phyloP scores from a whole-genome alignment of 1,284 basidiomycete genomes.

The Cryptococcus sp. region DNA sequence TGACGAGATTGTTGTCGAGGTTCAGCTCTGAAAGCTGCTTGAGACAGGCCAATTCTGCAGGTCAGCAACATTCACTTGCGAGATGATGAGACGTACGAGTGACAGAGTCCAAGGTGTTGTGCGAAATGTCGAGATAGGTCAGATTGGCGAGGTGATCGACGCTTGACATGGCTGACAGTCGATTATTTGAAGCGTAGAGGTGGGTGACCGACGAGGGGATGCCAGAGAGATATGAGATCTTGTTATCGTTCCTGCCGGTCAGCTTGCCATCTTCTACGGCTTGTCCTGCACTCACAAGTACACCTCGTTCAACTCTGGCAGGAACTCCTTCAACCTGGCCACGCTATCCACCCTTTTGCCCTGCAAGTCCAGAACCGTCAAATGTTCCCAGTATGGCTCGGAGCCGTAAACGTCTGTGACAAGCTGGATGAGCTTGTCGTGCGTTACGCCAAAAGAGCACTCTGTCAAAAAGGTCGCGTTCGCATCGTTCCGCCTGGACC shows the following conservation, averaged over 20 bases:
- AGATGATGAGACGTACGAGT: conserved; percentile 57
- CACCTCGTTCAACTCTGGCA: conserved; percentile 75
- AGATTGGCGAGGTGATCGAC: conserved; percentile 81
- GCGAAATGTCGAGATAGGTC: conserved; percentile 83
- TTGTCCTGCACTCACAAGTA: conserved; percentile 58
- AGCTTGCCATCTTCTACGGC: neutral
- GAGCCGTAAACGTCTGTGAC: conserved; percentile 95
- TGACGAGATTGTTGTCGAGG: conserved; percentile 77
- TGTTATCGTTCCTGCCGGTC: conserved; percentile 67
- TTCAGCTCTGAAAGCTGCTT: conserved; percentile 81
- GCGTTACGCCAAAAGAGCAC: conserved; percentile 88
- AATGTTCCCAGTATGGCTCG: conserved; percentile 86
- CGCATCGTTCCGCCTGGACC: conserved; percentile 1
- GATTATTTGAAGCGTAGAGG: conserved; percentile 73
- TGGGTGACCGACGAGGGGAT: conserved; percentile 70
- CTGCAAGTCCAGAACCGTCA: conserved; percentile 71
- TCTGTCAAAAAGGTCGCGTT: conserved; percentile 79
- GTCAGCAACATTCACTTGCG: conserved; percentile 4
- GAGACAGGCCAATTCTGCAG: conserved; percentile 71
- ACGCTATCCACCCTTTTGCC: conserved; percentile 78
- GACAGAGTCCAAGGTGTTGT: conserved; percentile 81
- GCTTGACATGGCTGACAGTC: conserved; percentile 79
- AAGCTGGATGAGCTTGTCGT: conserved; percentile 81
- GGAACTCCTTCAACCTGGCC: conserved; percentile 85
- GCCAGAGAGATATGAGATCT: conserved; percentile 79